Percentiles rank a stretch among this genome's conserved stretches.
phyloP scores from a whole-genome alignment of 345 rosid species.

The Hypericum androsaemum region DNA sequence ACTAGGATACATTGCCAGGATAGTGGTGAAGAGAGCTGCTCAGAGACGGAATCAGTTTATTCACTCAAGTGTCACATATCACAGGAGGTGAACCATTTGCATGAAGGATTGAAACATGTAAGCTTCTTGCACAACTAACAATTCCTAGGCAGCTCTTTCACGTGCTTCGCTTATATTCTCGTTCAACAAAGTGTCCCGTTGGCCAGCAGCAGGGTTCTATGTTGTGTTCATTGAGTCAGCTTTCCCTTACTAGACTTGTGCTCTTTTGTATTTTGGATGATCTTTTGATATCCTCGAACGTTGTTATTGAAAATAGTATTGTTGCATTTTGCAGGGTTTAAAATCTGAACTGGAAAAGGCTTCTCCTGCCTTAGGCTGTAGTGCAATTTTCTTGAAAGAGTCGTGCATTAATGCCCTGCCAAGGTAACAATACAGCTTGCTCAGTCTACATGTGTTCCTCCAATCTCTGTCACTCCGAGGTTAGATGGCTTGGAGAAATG shows the following conservation, averaged over 20 bases:
- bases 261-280: no score
- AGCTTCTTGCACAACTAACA: slow-evolving; percentile 15
- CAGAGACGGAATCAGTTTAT: slow-evolving; percentile 74
- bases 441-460: not conserved
- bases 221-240: no score
- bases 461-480: not conserved
- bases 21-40: slow-evolving; percentile 76
- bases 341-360: slow-evolving; percentile 95
- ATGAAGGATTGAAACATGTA: slow-evolving; percentile 93
- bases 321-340: slow-evolving; percentile 44
- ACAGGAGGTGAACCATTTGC: slow-evolving; percentile 97
- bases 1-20: slow-evolving; percentile 83
- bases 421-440: slow-evolving; percentile 30
- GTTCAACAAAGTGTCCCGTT: no score
- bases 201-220: no score
- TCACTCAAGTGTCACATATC: slow-evolving; percentile 96
- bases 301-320: no score
- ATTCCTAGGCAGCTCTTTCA: no score
- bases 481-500: not conserved
- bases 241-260: no score
- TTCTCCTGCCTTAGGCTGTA: slow-evolving; percentile 74
- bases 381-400: slow-evolving; percentile 79
- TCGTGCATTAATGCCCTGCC: slow-evolving; percentile 77
- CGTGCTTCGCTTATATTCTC: no score
- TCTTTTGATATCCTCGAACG: no score